Percentiles rank a stretch among this genome's conserved stretches.
Conservation (phyloP, 1,139 yeast species). For the Hemisphaericaspora xylofermentans region DNA sequence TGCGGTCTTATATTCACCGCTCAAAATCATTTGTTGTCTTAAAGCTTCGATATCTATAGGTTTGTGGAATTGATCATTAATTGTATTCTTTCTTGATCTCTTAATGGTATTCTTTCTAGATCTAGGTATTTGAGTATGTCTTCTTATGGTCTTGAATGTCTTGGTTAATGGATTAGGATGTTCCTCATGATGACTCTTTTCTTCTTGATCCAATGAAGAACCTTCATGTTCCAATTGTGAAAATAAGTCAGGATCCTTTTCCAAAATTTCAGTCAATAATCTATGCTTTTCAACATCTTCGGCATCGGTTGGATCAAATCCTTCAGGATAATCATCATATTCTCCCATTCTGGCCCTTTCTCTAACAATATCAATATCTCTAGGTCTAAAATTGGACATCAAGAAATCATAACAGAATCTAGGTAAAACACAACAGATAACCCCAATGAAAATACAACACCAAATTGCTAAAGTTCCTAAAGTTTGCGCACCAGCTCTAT, state of each 20-base stretch:
- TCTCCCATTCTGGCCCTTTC: constrained; percentile 48
- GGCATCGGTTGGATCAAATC: constrained; percentile 60
- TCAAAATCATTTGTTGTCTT: constrained; percentile 41
- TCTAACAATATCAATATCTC: constrained; percentile 55
- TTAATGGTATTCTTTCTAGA: constrained; percentile 20
- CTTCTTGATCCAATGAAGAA: constrained; percentile 10
- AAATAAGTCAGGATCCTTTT: constrained; percentile 35
- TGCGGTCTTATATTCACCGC: constrained; percentile 37
- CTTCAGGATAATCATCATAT: constrained; percentile 49
- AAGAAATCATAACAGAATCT: constrained; percentile 52
- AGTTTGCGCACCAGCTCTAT: constrained; percentile 53
- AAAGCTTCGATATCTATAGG: constrained; percentile 39
- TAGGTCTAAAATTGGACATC: constrained; percentile 46
- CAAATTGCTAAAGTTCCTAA: constrained; percentile 55
- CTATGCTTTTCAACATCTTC: constrained; percentile 47
- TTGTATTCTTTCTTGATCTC: constrained; percentile 33
- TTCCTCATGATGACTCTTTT: constrained; percentile 14
- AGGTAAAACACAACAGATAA: constrained; percentile 49
- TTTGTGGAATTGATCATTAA: constrained; percentile 32
- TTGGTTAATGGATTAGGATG: constrained; percentile 24
- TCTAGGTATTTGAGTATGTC: constrained; percentile 25
- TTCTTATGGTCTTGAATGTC: constrained; percentile 38
- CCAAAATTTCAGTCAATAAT: constrained; percentile 34
- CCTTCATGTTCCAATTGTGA: constrained; percentile 32
- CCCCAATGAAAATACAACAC: constrained; percentile 50